Evolutionary conservation across 805 yeast genomes (phyloP).

Genomic region (Sporopachydermia quercuum): DNA sequence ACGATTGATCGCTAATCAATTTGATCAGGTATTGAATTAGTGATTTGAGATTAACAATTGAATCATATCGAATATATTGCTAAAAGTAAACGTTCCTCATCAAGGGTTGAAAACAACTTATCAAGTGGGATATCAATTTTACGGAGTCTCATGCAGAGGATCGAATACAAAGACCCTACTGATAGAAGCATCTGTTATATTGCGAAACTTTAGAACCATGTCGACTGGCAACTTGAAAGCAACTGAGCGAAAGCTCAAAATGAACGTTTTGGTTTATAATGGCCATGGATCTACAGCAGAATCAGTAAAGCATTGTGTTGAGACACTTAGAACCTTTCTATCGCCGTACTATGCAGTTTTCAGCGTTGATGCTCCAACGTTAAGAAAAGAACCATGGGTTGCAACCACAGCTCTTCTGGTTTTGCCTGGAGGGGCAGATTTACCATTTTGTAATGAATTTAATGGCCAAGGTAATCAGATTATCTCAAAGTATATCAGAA

Average conservation of each 20-base stretch:
- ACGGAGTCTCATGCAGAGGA: no score
- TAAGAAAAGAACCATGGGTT: constrained; percentile 80
- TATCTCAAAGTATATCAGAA: constrained; percentile 47
- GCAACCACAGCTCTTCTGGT: constrained; percentile 65
- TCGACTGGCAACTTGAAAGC: no score
- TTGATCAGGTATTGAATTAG: no score
- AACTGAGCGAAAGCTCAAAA: constrained; percentile 13
- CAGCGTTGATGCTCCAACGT: constrained; percentile 44
- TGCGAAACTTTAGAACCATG: no score
- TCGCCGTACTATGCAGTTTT: constrained; percentile 85
- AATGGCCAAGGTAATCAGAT: constrained; percentile 52
- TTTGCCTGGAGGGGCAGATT: constrained; percentile 94
- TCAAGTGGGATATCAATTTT: no score
- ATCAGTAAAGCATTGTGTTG: constrained; percentile 71
- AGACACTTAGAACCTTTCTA: constrained; percentile 54
- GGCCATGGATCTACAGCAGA: constrained; percentile 80
- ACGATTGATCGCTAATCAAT: no score
- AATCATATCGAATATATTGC: no score
- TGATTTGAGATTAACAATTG: no score
- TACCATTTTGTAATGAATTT: constrained; percentile 64
- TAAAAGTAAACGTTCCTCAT: no score
- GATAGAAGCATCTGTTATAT: no score
- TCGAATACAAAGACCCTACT: no score
- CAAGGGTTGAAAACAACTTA: no score
- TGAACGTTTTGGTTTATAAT: constrained; percentile 65